Evolutionary conservation across 352 stramenopile genomes (phyloP).

Genomic region (Phytophthora fragariae): DNA sequence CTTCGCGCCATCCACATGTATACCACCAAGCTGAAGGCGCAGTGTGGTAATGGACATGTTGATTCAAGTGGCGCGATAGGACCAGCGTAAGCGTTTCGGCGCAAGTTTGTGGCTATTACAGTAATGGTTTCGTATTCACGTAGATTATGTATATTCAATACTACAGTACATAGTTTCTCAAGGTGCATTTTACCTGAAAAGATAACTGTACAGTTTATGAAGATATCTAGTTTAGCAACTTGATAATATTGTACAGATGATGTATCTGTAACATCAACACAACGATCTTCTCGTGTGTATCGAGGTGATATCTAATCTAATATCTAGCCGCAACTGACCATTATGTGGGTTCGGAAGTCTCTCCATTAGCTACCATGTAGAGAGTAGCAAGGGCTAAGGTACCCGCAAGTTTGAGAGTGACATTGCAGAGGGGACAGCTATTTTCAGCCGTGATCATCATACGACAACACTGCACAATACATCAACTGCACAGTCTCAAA

Average conservation of each 20-base stretch:
- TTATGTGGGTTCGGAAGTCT: background rate
- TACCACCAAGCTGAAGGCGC: conserved; percentile 9
- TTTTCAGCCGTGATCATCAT: background rate
- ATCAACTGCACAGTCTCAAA: background rate
- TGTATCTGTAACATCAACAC: no score
- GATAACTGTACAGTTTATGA: no score
- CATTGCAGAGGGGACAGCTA: background rate
- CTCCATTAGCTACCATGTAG: conserved; percentile 4
- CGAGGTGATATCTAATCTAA: conserved; percentile 12
- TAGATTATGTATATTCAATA: no score
- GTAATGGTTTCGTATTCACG: no score
- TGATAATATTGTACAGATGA: no score
- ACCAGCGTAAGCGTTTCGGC: conserved; percentile 18
- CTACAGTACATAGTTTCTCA: no score
- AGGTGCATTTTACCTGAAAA: no score
- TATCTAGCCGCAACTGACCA: background rate
- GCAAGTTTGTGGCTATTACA: no score
- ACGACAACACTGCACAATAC: background rate
- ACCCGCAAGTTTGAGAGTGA: background rate
- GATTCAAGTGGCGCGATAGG: conserved; percentile 27
- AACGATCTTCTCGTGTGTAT: conserved; percentile 8
- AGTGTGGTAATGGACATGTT: conserved; percentile 21
- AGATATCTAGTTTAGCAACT: no score
- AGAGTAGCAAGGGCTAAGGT: background rate
- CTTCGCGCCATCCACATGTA: conserved; percentile 12